phyloP scores from a whole-genome alignment of 2,329 filamentous ascomycete species.

The Diaporthe helianthi region DNA sequence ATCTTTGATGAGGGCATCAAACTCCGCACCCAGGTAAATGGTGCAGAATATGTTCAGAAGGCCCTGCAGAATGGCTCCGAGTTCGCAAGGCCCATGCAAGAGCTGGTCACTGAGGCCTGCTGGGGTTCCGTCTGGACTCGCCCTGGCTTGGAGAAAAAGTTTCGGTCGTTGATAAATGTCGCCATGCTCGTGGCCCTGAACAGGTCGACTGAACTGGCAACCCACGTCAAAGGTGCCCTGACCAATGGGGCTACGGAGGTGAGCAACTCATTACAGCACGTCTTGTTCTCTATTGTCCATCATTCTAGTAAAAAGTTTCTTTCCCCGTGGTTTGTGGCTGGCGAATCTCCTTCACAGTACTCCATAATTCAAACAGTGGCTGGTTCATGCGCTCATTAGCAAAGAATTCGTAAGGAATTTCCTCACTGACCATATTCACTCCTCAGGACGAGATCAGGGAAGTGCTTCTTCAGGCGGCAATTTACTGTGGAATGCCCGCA shows the following conservation, averaged over 20 bases:
- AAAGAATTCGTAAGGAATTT: background rate
- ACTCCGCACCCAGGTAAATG: conserved; percentile 65
- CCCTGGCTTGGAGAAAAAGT: conserved; percentile 66
- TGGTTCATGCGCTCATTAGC: rapidly evolving
- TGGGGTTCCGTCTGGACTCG: conserved; percentile 71
- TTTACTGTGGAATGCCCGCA: conserved; percentile 52
- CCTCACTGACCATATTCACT: background rate
- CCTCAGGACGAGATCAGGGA: conserved; percentile 63
- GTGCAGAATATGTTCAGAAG: conserved; percentile 65
- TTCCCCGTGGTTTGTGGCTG: too few relatives aligned
- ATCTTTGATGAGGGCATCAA: conserved; percentile 68
- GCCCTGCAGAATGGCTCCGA: conserved; percentile 63
- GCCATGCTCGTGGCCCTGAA: conserved; percentile 67
- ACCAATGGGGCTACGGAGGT: conserved; percentile 66
- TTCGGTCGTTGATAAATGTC: conserved; percentile 68
- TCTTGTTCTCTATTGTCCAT: too few relatives aligned
- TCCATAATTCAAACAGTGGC: background rate
- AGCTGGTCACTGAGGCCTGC: conserved; percentile 68
- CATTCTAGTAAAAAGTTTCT: too few relatives aligned
- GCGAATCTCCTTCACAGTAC: background rate
- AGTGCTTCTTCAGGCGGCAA: conserved; percentile 56
- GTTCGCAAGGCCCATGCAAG: conserved; percentile 67
- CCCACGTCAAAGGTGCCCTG: conserved; percentile 68
- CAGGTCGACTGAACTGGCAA: conserved; percentile 62
- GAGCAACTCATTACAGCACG: background rate